Conservation (phyloP, 176 grass and related monocot genomes). For the Tillandsia leiboldiana region DNA sequence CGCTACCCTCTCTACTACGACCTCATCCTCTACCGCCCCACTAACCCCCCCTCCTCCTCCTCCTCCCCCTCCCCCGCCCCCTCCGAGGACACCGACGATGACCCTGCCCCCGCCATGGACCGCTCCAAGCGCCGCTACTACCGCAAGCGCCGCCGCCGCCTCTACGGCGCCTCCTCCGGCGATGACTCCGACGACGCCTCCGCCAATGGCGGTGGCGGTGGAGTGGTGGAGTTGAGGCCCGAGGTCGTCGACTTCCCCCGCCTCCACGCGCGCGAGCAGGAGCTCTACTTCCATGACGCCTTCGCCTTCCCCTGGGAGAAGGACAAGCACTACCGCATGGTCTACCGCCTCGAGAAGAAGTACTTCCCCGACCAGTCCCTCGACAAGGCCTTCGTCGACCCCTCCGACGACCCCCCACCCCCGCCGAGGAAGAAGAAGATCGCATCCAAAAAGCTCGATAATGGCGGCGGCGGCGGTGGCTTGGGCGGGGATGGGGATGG, state of each 20-base stretch:
- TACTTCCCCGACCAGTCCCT: slow-evolving; percentile 89
- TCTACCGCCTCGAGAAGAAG: slow-evolving; percentile 94
- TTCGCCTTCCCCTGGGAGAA: slow-evolving; percentile 96
- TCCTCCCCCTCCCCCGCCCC: slow-evolving; percentile 22
- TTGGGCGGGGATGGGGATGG: background rate
- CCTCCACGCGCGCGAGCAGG: slow-evolving; percentile 85
- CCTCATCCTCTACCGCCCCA: background rate
- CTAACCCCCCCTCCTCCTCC: slow-evolving; percentile 16
- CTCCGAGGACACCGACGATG: background rate
- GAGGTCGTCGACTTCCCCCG: slow-evolving; percentile 87
- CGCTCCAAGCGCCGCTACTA: slow-evolving; percentile 47
- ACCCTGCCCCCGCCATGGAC: slow-evolving; percentile 29
- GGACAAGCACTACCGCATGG: slow-evolving; percentile 97
- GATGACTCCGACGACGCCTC: slow-evolving; percentile 24
- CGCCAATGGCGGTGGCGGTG: slow-evolving; percentile 14
- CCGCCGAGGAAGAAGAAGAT: slow-evolving; percentile 8
- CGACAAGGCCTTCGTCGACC: slow-evolving; percentile 75
- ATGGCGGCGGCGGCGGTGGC: background rate
- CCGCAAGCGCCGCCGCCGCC: slow-evolving; percentile 33
- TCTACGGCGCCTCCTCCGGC: slow-evolving; percentile 25
- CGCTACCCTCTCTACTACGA: slow-evolving; percentile 15
- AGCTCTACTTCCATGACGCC: slow-evolving; percentile 90
- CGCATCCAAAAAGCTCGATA: background rate
- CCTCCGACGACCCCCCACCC: slow-evolving; percentile 13
- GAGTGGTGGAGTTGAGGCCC: slow-evolving; percentile 63